Percentiles rank a stretch among this genome's conserved stretches.
Conservation (phyloP, 768 basidiomycete genomes). For the Agaricus bisporus region DNA sequence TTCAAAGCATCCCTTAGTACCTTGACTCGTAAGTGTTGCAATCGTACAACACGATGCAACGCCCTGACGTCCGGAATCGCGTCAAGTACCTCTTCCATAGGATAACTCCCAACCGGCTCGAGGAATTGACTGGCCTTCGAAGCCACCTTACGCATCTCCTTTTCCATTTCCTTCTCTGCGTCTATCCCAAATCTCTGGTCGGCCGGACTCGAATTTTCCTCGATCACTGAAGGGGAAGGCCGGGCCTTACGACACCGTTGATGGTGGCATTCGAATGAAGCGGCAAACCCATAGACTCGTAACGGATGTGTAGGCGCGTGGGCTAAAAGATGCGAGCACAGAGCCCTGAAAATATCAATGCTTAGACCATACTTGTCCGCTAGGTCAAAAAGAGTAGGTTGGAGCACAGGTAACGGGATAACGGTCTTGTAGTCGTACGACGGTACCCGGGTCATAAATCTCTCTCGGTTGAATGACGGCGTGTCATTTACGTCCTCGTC, state of each 20-base stretch:
- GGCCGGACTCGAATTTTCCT: neutral
- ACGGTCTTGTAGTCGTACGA: conserved; percentile 36
- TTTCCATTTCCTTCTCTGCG: conserved; percentile 17
- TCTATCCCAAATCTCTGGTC: neutral
- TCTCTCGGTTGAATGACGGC: conserved; percentile 14
- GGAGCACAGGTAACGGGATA: conserved; percentile 62
- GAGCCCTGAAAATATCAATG: conserved; percentile 31
- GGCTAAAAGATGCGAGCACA: conserved; percentile 51
- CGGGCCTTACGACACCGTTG: neutral
- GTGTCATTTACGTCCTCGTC: conserved; percentile 24
- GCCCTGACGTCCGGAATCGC: conserved; percentile 51
- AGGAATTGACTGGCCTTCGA: conserved; percentile 55
- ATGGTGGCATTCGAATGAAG: conserved; percentile 1
- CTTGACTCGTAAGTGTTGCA: conserved; percentile 54
- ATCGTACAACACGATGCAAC: conserved; percentile 55
- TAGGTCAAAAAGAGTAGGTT: conserved; percentile 43
- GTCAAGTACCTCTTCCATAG: conserved; percentile 37
- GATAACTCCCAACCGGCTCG: conserved; percentile 51
- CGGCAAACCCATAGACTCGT: conserved; percentile 56
- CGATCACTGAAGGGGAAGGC: neutral
- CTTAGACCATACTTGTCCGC: conserved; percentile 64
- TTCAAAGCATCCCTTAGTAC: conserved; percentile 45
- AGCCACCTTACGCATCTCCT: conserved; percentile 41
- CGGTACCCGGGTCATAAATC: conserved; percentile 4
- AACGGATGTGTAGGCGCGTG: conserved; percentile 58